Base-by-base conservation (phyloP, 768 basidiomycete genomes). In the Agaricus subrufescens region DNA sequence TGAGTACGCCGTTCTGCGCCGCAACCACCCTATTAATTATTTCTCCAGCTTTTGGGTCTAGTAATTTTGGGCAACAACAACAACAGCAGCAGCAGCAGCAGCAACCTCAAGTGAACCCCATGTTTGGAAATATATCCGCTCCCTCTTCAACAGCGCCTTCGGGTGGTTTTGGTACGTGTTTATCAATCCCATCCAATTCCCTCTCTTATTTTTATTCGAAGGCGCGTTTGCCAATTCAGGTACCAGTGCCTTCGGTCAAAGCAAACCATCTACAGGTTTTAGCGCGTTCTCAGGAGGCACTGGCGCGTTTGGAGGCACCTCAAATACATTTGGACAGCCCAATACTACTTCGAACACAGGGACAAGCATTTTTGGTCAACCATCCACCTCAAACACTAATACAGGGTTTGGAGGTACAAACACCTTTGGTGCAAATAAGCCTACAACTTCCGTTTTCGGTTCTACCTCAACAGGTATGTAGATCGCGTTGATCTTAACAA, bases 181-280 rank as follows among this genome's bases (percentile, higher is more conserved):
- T 62, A 34, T 50, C 56, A 56, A 50, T 46, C 61, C 37, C 52
- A 43, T 46, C 34, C 45, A 29, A 56, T 60, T 54, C 29, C 46
- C 43, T 59, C 60, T 60, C 56, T 58, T 48, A 52, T 62, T 63
- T 48, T 29, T 26, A 44, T 51, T 42, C 25, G 19, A 55, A 81
- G 81, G 80, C 63, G 74, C 77, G 55, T 82, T 83, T 67, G 72
- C 71, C 2, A 55, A 56, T 25, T 52, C 61, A 3, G 57, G 56
- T 14, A 42, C 58, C 15, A 59, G 61, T 47, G 51, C 65, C 61
- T 91, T 91, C 58, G 86, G 85, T 38, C 48, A 50, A 37, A 78
- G 74, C 45, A 91, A 92, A 65, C 87, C 89, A 40, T 66, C 85
- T 3, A 74, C 83, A 10, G 89, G 87, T 11, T 92, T 94, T 69